Evolutionary conservation across 2,329 filamentous ascomycete species (phyloP).

Genomic region (Amylocarpus encephaloides): DNA sequence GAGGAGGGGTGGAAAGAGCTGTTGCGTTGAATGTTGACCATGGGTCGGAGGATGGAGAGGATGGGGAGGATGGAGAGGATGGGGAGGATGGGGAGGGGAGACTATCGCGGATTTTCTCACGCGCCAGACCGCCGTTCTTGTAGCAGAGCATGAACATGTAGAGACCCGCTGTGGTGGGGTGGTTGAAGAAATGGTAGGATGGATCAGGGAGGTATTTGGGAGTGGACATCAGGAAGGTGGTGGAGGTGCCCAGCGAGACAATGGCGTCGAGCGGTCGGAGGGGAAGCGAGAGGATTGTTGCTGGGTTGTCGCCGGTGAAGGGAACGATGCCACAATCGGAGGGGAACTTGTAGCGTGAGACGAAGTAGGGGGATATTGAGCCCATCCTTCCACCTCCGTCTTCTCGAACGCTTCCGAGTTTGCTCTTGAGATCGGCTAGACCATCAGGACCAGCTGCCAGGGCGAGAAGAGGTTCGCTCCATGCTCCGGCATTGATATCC

Average conservation of each 20-base stretch:
- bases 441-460: constrained; percentile 59
- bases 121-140: constrained; percentile 92
- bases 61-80: too few species aligned
- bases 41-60: constrained; percentile 44
- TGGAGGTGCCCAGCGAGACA: constrained; percentile 89
- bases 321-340: constrained; percentile 70
- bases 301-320: constrained; percentile 93
- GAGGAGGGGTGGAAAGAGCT: constrained; percentile 60
- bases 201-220: constrained; percentile 85
- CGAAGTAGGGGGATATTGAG: constrained; percentile 70
- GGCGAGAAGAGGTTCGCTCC: constrained; percentile 68
- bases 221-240: constrained; percentile 96
- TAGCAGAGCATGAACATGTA: constrained; percentile 99
- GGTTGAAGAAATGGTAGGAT: constrained; percentile 96
- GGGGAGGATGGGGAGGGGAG: constrained; percentile 52
- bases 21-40: constrained; percentile 79
- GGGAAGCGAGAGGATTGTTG: constrained; percentile 87
- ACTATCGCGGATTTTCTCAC: constrained; percentile 80
- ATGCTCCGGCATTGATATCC: constrained; percentile 71
- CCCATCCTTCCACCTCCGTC: constrained; percentile 80
- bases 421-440: constrained; percentile 60
- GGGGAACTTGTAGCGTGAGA: constrained; percentile 69
- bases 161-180: constrained; percentile 80
- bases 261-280: constrained; percentile 85
- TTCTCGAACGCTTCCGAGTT: constrained; percentile 72